Conservation (phyloP, 2,329 filamentous ascomycete genomes). For the Aspergillus novofumigatus region DNA sequence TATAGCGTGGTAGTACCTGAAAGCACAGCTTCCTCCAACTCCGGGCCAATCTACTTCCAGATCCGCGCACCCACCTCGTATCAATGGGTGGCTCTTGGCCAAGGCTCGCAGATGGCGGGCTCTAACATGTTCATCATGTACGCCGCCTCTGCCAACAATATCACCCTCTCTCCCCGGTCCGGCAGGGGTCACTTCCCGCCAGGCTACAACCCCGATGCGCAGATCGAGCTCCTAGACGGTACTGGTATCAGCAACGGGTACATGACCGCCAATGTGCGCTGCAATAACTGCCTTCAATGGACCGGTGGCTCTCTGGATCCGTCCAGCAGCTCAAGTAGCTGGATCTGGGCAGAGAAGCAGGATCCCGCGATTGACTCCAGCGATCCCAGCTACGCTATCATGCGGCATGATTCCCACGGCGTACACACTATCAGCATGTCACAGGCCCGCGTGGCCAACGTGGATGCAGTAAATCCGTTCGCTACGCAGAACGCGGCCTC, state of each 20-base stretch:
- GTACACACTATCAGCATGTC: not conserved
- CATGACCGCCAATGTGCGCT: conserved; percentile 58
- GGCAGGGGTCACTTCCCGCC: conserved; percentile 50
- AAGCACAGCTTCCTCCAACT: conserved; percentile 44
- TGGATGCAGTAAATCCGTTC: not conserved
- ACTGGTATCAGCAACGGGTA: conserved; percentile 51
- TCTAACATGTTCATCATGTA: conserved; percentile 63
- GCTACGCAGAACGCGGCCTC: not conserved
- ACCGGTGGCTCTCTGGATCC: conserved; percentile 12
- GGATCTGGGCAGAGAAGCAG: conserved; percentile 27
- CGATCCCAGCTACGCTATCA: conserved; percentile 14
- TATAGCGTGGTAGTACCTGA: conserved; percentile 55
- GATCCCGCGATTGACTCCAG: conserved; percentile 20
- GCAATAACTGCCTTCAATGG: conserved; percentile 27
- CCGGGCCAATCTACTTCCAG: conserved; percentile 59
- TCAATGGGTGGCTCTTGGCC: conserved; percentile 57
- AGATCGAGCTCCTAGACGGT: conserved; percentile 54
- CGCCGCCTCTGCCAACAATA: conserved; percentile 50
- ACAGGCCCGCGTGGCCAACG: not conserved
- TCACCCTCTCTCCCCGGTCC: conserved; percentile 57
- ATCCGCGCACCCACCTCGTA: conserved; percentile 43
- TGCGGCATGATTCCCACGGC: conserved; percentile 23
- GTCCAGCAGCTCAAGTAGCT: conserved; percentile 18
- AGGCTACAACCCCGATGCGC: conserved; percentile 39
- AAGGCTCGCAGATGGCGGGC: conserved; percentile 52